Evolutionary conservation across 306 rosid species (phyloP).

Genomic region (Geum urbanum): DNA sequence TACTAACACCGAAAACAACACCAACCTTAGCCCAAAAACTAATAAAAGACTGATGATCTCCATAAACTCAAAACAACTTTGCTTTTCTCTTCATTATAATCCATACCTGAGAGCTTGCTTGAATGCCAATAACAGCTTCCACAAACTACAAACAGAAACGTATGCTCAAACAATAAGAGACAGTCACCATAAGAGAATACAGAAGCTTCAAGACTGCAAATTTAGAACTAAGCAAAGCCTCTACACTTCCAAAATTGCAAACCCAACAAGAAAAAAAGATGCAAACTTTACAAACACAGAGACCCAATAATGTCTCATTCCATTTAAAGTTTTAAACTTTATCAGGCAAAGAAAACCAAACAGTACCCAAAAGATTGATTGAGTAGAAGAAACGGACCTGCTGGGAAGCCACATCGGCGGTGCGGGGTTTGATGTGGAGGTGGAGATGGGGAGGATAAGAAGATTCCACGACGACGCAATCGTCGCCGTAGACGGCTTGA

Average conservation of each 20-base stretch:
- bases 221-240: not conserved
- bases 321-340: too few species aligned
- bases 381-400: conserved; percentile 39
- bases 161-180: not conserved
- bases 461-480: conserved; percentile 46
- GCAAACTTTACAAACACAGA: not conserved
- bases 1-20: conserved; percentile 39
- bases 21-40: not conserved
- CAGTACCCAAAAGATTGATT: too few species aligned
- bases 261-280: not conserved
- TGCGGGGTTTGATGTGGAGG: conserved; percentile 70
- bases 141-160: conserved; percentile 48
- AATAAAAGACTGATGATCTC: not conserved
- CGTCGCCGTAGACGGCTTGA: conserved; percentile 62
- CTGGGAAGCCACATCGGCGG: conserved; percentile 72
- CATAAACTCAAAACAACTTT: not conserved
- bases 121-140: conserved; percentile 55
- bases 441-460: conserved; percentile 67
- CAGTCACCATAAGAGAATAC: not conserved
- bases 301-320: too few species aligned
- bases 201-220: not conserved
- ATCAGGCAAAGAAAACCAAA: too few species aligned
- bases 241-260: not conserved
- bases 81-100: conserved; percentile 3
- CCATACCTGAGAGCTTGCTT: conserved; percentile 53